Base-by-base conservation (phyloP, 106 monocot species). In the Dendrobium catenatum region DNA sequence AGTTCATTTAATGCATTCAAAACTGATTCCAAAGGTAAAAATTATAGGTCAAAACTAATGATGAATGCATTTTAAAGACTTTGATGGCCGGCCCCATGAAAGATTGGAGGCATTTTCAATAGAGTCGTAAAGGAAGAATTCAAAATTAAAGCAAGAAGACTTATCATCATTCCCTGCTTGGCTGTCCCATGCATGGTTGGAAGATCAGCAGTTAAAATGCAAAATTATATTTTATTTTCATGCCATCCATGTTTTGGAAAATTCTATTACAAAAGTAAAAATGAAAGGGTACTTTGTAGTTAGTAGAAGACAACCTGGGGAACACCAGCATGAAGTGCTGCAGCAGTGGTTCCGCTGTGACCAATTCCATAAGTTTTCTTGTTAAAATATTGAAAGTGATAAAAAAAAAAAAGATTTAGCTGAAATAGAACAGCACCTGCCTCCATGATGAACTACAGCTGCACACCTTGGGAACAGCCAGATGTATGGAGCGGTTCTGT, bases 381-480 rank as follows among this genome's bases (percentile, higher is more conserved):
- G 42, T 43, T 19, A 44, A 27, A 51, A 24, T 19, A 31, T 20
- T 74, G 42, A 76, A 37, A 76, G 49, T 76, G 49, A 76, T 5
- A 76, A 44, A 75, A 43, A 76, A 76, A 42, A 43, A 42, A 3
- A 46, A 5, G 51, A 27, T 15, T 49, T 26, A 1, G 3, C 72
- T 31, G 19, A 56, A 31, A 66, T 67, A 55, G 10, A 66, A 33
- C 15, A 79, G 86, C 42, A 98, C 98, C 98, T 95, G 80, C 98
- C 98, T 1, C 90, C 98, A 85, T 95, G 98, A 89, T 95, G 98
- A 88, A 98, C 75, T 83, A 83, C 89, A 77, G 80, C 87, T 11
- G 93, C 85, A 91, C 98, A 98, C 70, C 68, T 95, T 1, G 86
- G 88, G 80, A 98, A 93, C 20, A 98, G 80, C 97, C 94, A 95